These are phyloP conservation scores for Xylariaceae sp. DNA, from an alignment of 2,329 filamentous ascomycete genomes.

Conservation along the genomic window DNA sequence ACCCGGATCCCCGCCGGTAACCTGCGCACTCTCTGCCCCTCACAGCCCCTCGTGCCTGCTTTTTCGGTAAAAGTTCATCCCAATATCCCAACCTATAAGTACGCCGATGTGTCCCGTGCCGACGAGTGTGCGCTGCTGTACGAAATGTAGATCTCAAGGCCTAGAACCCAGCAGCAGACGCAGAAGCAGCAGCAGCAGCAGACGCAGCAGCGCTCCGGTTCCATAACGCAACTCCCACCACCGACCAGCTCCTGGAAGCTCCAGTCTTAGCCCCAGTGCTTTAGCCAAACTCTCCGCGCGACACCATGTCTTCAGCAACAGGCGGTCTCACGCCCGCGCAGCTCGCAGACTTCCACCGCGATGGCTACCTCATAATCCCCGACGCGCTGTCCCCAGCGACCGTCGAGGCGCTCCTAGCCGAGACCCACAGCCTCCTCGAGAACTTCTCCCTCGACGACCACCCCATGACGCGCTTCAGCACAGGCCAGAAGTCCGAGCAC, in stretches of 20 bases:
- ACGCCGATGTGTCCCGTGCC: neutral
- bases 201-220: too few species aligned
- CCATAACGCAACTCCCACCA: too few species aligned
- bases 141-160: neutral
- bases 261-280: too few species aligned
- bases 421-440: slow-evolving; percentile 69
- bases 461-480: slow-evolving; percentile 91
- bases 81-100: neutral
- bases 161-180: neutral
- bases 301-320: slow-evolving; percentile 18
- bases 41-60: neutral
- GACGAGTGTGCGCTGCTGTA: neutral
- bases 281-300: too few species aligned
- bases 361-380: slow-evolving; percentile 88
- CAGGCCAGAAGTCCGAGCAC: slow-evolving; percentile 68
- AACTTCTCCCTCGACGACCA: slow-evolving; percentile 75
- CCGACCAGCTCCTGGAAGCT: too few species aligned
- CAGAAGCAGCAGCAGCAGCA: too few species aligned
- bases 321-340: slow-evolving; percentile 66
- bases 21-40: neutral
- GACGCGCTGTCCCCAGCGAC: slow-evolving; percentile 64
- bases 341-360: slow-evolving; percentile 64
- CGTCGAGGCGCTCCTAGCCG: slow-evolving; percentile 62
- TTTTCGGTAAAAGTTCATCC: neutral
- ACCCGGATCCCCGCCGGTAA: neutral